Evolutionary conservation across 495 filamentous ascomycete genomes (phyloP), one percentile per base, ranked within the genome.

Genomic region (Rhizodiscina lignyota): DNA sequence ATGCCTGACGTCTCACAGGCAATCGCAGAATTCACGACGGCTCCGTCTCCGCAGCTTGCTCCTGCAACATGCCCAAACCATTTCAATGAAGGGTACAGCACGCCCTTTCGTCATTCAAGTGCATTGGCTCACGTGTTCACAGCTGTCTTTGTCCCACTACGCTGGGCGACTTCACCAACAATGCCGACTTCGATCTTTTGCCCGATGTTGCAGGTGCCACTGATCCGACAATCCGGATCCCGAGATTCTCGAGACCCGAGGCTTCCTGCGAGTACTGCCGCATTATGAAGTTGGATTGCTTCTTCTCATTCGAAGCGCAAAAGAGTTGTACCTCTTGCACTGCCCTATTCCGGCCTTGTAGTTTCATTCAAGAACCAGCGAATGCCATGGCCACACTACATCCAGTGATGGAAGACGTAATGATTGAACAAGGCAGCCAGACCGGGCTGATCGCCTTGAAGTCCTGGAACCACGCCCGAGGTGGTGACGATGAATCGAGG

Each of bases 321-420:
- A 68, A 66, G 36, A 70, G 68, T 18, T 91, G 83, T 55, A 83
- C 78, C 2, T 75, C 76, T 42, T 91, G 83, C 49, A 74, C 79
- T 42, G 78, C 79, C 17, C 62, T 87, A 13, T 79, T 71, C 29
- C 67, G 76, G 30, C 65, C 67, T 38, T 86, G 81, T 61, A 84
- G 77, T 54, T 77, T 84, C 31, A 37, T 37, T 44, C 32, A 54
- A 37, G 17, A 41, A 33, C 20, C 51, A 47, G 24, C 63, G 60
- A 53, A 58, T 10, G 54, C 58, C 43, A 41, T 67, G 41, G 58
- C 70, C 40, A 64, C 65, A 21, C 52, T 69, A 58, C 55, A 64
- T 52, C 43, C 58, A 21, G 56, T 70, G 45, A 42, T 52, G 15
- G 67, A 75, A 44, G 61, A 69, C 29, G 46, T 47, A 22, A 60